These are phyloP conservation scores for Theileria orientalis DNA, from an alignment of 169 alveolate genomes.

Conservation along the genomic window DNA sequence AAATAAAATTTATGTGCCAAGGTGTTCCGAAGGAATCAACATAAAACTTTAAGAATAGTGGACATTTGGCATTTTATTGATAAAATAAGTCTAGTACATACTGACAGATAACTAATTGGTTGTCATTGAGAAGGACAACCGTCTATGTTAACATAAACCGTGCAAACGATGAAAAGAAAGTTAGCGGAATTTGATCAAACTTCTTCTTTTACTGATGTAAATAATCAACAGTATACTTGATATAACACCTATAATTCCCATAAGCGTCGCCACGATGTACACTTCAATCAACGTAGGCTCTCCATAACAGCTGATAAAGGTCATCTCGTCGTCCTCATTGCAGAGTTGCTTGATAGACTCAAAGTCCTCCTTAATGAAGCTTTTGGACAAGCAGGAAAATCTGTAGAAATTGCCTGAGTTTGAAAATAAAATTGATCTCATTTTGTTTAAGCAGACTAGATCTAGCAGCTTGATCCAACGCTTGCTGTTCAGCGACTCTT, in stretches of 20 bases:
- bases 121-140: too few species aligned
- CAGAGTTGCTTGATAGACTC: constrained; percentile 59
- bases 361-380: constrained; percentile 55
- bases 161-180: too few species aligned
- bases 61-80: too few species aligned
- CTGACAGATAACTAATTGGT: too few species aligned
- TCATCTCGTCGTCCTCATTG: constrained; percentile 47
- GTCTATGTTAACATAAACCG: too few species aligned
- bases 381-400: constrained; percentile 44
- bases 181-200: too few species aligned
- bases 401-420: constrained; percentile 34
- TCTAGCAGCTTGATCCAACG: constrained; percentile 36
- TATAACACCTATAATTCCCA: not conserved
- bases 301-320: constrained; percentile 59
- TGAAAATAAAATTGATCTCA: constrained; percentile 54
- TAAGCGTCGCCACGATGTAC: not conserved
- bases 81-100: too few species aligned
- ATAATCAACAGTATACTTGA: not conserved
- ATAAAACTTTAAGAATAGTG: too few species aligned
- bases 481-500: constrained; percentile 41
- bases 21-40: too few species aligned
- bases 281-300: not conserved
- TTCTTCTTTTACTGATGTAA: too few species aligned
- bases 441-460: constrained; percentile 37
- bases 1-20: too few species aligned